Evolutionary conservation across 371 early-diverging fungal genomes (phyloP).

Genomic region (Mortierella sp.): DNA sequence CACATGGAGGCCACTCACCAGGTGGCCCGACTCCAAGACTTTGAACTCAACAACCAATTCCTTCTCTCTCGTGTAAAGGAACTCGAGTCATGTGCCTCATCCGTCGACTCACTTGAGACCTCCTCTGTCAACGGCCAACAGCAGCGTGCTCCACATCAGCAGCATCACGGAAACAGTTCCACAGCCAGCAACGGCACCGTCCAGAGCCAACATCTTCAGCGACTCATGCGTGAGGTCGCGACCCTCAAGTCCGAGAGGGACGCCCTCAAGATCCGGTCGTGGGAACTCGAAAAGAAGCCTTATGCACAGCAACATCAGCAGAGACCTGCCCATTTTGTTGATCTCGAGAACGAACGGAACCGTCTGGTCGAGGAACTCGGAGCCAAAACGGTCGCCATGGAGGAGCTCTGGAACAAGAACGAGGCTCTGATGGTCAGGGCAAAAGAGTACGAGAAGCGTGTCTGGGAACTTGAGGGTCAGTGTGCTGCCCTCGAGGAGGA

Average conservation of each 20-base stretch:
- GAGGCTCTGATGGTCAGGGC: constrained; percentile 45
- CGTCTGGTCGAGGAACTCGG: constrained; percentile 49
- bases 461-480: constrained; percentile 53
- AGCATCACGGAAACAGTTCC: constrained; percentile 25
- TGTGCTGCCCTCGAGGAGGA: constrained; percentile 39
- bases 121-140: constrained; percentile 38
- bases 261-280: constrained; percentile 44
- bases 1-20: constrained; percentile 45
- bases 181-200: constrained; percentile 1
- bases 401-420: constrained; percentile 52
- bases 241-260: constrained; percentile 42
- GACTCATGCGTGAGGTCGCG: constrained; percentile 38
- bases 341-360: constrained; percentile 55
- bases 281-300: constrained; percentile 53
- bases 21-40: constrained; percentile 41
- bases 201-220: constrained; percentile 39
- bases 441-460: constrained; percentile 53
- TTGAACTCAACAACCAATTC: constrained; percentile 48
- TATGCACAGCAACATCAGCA: constrained; percentile 44
- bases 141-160: background rate
- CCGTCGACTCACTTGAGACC: constrained; percentile 45
- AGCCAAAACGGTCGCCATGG: constrained; percentile 51
- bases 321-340: constrained; percentile 41
- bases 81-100: constrained; percentile 43
- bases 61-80: constrained; percentile 48